Evolutionary conservation across 306 rosid species (phyloP), one percentile per base, ranked within the genome.

Genomic region (Acacia confusa): DNA sequence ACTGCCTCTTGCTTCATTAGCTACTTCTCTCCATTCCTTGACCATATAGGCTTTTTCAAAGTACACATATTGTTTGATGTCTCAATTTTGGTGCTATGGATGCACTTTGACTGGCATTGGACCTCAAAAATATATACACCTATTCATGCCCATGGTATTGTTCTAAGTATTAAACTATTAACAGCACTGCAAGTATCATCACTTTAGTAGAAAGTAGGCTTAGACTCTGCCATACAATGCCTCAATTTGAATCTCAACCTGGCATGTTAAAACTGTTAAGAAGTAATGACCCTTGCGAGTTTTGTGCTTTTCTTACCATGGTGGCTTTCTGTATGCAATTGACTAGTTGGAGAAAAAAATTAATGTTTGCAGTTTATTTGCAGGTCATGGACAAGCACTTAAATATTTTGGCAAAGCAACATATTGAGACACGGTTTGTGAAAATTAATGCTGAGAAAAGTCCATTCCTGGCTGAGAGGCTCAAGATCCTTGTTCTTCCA

Each of bases 361-460:
- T 50, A 60, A 84, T 84, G 68, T 80, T 48, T 36, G 60, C 55
- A 24, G 53, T 88, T 79, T 28, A 57, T 77, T 87, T 83, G 79
- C 89, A 95, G 99, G 99, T 95, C 81, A 41, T 92, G 85, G 99
- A 95, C 90, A 95, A 95, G 87, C 99, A 95, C 88, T 60, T 95
- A 79, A 83, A 86, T 70, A 41, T 89, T 79, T 80, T 95, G 84
- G 97, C 99, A 2, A 87, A 95, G 94, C 97, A 92, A 82, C 99
- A 92, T 82, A 48, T 93, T 0, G 99, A 93, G 87, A 93, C 99
- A 22, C 97, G 97, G 44, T 90, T 95, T 75, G 87, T 90, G 75
- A 95, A 91, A 84, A 80, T 95, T 45, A 74, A 93, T 70, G 99
- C 98, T 4, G 99, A 95, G 88, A 95, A 95, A 84, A 92, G 99